Base-by-base conservation (phyloP, 306 rosid genomes). In the Citrullus amarus region DNA sequence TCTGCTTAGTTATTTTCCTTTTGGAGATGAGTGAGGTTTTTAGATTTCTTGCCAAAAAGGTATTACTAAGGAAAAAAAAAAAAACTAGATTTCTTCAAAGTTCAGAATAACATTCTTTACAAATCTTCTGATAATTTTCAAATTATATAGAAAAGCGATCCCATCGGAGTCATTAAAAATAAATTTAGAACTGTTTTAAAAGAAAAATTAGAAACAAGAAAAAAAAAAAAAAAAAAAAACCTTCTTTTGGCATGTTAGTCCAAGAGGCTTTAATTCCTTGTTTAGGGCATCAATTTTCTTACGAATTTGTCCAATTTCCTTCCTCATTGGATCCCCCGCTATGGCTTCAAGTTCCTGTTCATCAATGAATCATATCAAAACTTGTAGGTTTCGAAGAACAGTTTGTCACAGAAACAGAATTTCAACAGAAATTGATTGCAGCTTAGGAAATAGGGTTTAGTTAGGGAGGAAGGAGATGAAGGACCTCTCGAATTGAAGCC, bases 241-340 rank as follows among this genome's bases (percentile, higher is more conserved):
- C 97, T 90, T 96, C 86, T 85, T 96, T 68, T 91, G 99, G 89
- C 96, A 92, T 34, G 90, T 86, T 43, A 84, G 91, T 73, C 99
- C 98, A 67, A 92, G 87, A 63, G 99, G 99, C 87, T 91, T 92
- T 82, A 96, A 88, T 83, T 96, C 99, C 87, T 92, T 96, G 96
- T 90, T 92, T 41, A 90, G 84, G 16, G 84, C 39, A 85, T 96
- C 99, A 36, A 96, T 92, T 89, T 82, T 96, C 91, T 96, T 96
- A 48, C 99, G 80, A 78, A 96, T 92, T 20, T 59, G 9, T n/a
- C 86, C 82, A 79, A 92, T 96, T 44, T 96, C 98, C 86, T 96
- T 96, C 85, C 92, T 96, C 98, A 86, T 84, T 51, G 99, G 99
- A 91, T 96, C 99, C 65, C 88, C 82, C 7, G 1, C 59, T 55